phyloP scores from a whole-genome alignment of 768 basidiomycete genomes.

The Boletus speciosus region DNA sequence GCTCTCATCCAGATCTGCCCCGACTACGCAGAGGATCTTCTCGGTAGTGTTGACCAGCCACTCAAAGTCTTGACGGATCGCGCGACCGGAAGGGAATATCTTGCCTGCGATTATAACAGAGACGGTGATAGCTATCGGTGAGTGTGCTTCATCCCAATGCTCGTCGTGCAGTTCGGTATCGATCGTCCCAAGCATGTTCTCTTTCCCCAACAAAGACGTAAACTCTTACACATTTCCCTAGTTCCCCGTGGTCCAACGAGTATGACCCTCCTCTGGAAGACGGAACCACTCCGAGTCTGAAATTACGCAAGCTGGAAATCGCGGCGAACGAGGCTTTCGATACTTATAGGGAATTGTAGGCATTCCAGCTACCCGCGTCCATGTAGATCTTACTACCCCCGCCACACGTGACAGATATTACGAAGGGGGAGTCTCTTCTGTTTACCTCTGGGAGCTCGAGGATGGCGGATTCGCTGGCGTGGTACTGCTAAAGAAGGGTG shows the following conservation, averaged over 20 bases:
- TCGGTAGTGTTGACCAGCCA: constrained; percentile 94
- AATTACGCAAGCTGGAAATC: constrained; percentile 87
- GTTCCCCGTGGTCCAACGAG: constrained; percentile 98
- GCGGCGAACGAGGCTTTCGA: constrained; percentile 96
- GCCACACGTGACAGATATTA: constrained; percentile 63
- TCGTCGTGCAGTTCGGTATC: neutral
- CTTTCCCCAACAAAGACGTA: neutral
- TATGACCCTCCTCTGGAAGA: constrained; percentile 90
- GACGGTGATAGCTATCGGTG: constrained; percentile 88
- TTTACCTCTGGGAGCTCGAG: constrained; percentile 97
- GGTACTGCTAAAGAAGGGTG: constrained; percentile 93
- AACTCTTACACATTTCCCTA: constrained; percentile 32
- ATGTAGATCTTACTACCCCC: neutral
- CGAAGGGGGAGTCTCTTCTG: constrained; percentile 96
- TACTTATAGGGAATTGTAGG: constrained; percentile 92
- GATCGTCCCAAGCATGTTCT: neutral
- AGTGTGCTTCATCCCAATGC: neutral
- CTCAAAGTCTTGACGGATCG: constrained; percentile 77
- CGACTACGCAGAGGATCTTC: constrained; percentile 91
- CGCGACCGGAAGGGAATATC: constrained; percentile 81
- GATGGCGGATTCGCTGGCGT: constrained; percentile 97
- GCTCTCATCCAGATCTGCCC: constrained; percentile 81
- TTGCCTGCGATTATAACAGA: constrained; percentile 91
- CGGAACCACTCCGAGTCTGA: constrained; percentile 80
- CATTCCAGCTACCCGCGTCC: constrained; percentile 4